Evolutionary conservation across 495 filamentous ascomycete species (phyloP).

Genomic region (Collariella sp.): DNA sequence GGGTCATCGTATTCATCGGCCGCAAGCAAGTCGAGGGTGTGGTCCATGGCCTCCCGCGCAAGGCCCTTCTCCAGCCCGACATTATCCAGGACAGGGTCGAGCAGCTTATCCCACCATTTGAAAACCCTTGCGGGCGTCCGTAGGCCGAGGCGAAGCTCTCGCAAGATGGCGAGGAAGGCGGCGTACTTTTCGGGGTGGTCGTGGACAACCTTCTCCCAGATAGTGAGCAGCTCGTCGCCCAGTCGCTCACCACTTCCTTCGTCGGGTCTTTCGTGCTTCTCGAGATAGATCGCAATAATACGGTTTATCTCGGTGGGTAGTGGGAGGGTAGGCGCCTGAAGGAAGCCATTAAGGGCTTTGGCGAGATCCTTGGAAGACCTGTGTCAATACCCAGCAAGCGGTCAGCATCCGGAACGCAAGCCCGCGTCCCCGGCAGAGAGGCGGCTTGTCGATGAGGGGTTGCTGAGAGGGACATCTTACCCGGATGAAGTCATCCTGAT

Average conservation of each 20-base stretch:
- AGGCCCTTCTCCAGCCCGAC: slow-evolving; percentile 50
- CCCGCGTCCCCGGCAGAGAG: neutral
- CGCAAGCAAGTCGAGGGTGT: slow-evolving; percentile 47
- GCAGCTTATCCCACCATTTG: slow-evolving; percentile 60
- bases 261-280: slow-evolving; percentile 49
- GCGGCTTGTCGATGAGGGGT: neutral
- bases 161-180: slow-evolving; percentile 53
- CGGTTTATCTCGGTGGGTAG: slow-evolving; percentile 53
- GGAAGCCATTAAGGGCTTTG: slow-evolving; percentile 48
- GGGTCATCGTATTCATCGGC: slow-evolving; percentile 51
- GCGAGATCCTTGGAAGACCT: slow-evolving; percentile 50
- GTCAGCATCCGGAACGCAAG: slow-evolving; percentile 1
- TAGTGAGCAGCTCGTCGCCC: slow-evolving; percentile 54
- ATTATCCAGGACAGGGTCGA: slow-evolving; percentile 49
- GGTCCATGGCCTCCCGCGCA: slow-evolving; percentile 47
- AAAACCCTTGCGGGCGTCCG: slow-evolving; percentile 43
- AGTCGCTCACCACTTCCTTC: slow-evolving; percentile 52
- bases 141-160: slow-evolving; percentile 50
- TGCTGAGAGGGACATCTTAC: slow-evolving; percentile 5
- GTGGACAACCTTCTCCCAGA: slow-evolving; percentile 50
- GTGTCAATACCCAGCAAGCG: neutral
- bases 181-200: slow-evolving; percentile 46
- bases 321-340: slow-evolving; percentile 45
- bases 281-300: slow-evolving; percentile 53
- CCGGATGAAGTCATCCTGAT: slow-evolving; percentile 32